These are phyloP conservation scores for Diaporthe citrichinensis DNA, from an alignment of 2,329 filamentous ascomycete genomes.

Conservation along the genomic window DNA sequence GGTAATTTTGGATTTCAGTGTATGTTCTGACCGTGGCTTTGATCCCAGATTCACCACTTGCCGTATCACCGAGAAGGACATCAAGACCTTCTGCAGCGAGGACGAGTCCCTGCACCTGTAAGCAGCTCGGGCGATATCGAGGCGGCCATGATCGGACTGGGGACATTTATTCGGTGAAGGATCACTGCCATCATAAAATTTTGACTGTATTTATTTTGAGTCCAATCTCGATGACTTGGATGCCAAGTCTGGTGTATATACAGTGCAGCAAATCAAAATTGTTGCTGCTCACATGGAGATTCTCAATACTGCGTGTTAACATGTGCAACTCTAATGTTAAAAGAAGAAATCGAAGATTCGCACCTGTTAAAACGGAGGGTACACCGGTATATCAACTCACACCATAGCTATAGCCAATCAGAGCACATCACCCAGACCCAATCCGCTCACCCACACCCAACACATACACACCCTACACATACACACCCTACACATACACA, in stretches of 20 bases:
- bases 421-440: no score
- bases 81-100: slow-evolving; percentile 21
- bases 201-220: background rate
- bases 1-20: background rate
- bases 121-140: background rate
- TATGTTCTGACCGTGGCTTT: background rate
- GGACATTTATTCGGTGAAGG: no score
- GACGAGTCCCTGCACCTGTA: slow-evolving; percentile 20
- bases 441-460: no score
- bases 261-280: background rate
- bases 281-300: background rate
- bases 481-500: no score
- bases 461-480: no score
- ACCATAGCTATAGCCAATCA: no score
- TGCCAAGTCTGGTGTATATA: background rate
- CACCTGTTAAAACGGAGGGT: no score
- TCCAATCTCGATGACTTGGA: background rate
- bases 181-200: background rate
- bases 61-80: slow-evolving; percentile 23
- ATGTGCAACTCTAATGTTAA: no score
- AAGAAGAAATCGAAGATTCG: no score
- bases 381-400: no score
- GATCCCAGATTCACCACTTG: background rate
- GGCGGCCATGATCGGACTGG: background rate
- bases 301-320: background rate